Conservation (phyloP, 148 eudicot species). For the Arbutus unedo region DNA sequence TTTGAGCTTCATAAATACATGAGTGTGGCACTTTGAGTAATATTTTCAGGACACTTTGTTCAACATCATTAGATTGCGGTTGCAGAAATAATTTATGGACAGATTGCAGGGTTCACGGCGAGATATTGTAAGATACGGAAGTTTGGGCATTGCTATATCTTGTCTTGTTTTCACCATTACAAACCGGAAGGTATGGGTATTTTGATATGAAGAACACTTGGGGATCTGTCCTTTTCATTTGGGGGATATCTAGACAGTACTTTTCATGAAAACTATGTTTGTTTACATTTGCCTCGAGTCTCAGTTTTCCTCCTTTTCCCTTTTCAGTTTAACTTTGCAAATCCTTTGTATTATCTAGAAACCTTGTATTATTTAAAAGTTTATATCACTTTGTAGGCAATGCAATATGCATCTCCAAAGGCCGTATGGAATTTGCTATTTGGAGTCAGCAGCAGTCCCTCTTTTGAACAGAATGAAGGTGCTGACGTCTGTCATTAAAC, state of each 20-base stretch:
- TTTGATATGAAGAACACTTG: not conserved
- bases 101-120: conserved; percentile 92
- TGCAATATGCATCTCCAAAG: conserved; percentile 97
- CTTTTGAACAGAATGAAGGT: conserved; percentile 59
- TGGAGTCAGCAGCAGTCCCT: conserved; percentile 56
- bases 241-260: not conserved
- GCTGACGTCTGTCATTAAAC: conserved; percentile 9
- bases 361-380: conserved; percentile 35
- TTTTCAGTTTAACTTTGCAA: not conserved
- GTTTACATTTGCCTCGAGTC: not conserved
- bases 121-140: conserved; percentile 79
- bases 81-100: conserved; percentile 51
- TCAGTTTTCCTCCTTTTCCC: conserved; percentile 2
- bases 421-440: conserved; percentile 82
- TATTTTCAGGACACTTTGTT: conserved; percentile 11
- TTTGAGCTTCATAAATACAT: not conserved
- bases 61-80: conserved; percentile 20
- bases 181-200: conserved; percentile 71
- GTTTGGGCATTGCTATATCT: conserved; percentile 76
- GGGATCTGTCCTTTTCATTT: not conserved
- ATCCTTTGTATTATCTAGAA: too few relatives aligned
- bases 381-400: conserved; percentile 70
- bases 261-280: not conserved
- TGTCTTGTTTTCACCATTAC: conserved; percentile 64
- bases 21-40: not conserved